phyloP scores from a whole-genome alignment of 2,329 filamentous ascomycete genomes.

The Teratosphaeria zuluensis region DNA sequence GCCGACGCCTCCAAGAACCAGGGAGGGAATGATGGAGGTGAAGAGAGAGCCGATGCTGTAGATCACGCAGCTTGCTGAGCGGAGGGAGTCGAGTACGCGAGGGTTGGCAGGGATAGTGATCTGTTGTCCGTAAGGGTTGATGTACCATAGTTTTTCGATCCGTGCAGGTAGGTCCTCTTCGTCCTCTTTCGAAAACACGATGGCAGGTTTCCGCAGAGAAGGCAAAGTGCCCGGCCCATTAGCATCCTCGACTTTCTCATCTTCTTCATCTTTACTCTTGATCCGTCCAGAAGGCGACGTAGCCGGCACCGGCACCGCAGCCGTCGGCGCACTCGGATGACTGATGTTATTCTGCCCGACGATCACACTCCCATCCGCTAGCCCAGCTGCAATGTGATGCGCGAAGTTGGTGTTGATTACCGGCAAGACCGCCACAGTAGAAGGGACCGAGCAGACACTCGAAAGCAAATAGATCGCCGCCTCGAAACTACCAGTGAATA shows the following conservation, averaged over 20 bases:
- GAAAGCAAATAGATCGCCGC: conserved; percentile 83
- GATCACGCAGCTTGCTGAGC: conserved; percentile 57
- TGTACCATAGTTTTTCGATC: conserved; percentile 86
- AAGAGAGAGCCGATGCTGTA: conserved; percentile 94
- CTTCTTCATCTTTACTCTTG: conserved; percentile 28
- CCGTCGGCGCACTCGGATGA: conserved; percentile 63
- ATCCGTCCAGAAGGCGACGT: conserved; percentile 15
- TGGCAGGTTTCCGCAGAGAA: conserved; percentile 68
- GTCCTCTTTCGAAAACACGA: conserved; percentile 66
- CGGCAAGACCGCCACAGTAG: conserved; percentile 68
- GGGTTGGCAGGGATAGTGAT: conserved; percentile 79
- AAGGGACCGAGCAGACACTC: conserved; percentile 75
- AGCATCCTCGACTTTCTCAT: conserved; percentile 60
- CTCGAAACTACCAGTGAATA: conserved; percentile 90
- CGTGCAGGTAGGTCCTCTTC: conserved; percentile 67
- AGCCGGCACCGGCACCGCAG: conserved; percentile 12
- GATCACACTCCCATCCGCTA: conserved; percentile 67
- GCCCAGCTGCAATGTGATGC: conserved; percentile 80
- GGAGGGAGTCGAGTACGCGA: conserved; percentile 61
- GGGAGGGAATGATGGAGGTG: conserved; percentile 74
- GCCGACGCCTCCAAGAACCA: conserved; percentile 70
- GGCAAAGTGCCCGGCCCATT: conserved; percentile 74
- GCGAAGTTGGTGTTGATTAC: conserved; percentile 93
- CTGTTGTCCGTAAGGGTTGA: conserved; percentile 96
- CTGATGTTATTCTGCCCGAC: conserved; percentile 89